phyloP scores from a whole-genome alignment of 306 rosid species.

The Begonia loranthoides region DNA sequence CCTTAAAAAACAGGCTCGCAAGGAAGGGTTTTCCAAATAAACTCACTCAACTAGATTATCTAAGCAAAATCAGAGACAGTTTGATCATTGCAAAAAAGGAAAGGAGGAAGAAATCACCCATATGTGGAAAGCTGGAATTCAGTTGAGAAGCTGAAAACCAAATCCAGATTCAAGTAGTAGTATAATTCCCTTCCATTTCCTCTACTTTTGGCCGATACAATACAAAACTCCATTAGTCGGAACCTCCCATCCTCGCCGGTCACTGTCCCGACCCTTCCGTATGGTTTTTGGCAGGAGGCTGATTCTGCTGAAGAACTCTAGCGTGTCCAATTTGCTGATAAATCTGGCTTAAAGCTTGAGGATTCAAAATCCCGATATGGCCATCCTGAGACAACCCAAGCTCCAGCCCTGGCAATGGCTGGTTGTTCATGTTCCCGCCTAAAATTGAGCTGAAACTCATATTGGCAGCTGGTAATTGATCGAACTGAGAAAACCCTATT shows the following conservation, averaged over 20 bases:
- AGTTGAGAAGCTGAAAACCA: not conserved
- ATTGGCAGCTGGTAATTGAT: slow-evolving; percentile 41
- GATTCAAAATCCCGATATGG: slow-evolving; percentile 75
- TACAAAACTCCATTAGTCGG: not conserved
- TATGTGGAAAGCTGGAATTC: not conserved
- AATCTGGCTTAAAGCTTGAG: slow-evolving; percentile 86
- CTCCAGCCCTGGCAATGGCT: slow-evolving; percentile 67
- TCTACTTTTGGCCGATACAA: not conserved
- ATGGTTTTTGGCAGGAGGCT: slow-evolving; percentile 62
- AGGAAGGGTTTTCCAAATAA: no score
- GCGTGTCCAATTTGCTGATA: slow-evolving; percentile 92
- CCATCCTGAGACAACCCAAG: slow-evolving; percentile 94
- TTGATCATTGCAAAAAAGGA: not conserved
- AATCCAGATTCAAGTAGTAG: not conserved
- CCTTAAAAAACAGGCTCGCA: no score
- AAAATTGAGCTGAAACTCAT: slow-evolving; percentile 90
- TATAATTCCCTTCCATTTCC: not conserved
- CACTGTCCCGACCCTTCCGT: slow-evolving; percentile 83
- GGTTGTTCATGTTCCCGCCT: slow-evolving; percentile 54
- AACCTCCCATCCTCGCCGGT: no score
- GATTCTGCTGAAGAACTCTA: slow-evolving; percentile 47
- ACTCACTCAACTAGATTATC: not conserved
- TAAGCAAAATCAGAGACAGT: not conserved
- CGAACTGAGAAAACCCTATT: slow-evolving; percentile 71
- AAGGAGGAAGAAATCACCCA: not conserved